A percentile compares a stretch with the other conserved stretches of the same genome.
These are phyloP conservation scores for Ophiocordyceps sinensis DNA, from an alignment of 2,329 filamentous ascomycete species.

Conservation along the genomic window DNA sequence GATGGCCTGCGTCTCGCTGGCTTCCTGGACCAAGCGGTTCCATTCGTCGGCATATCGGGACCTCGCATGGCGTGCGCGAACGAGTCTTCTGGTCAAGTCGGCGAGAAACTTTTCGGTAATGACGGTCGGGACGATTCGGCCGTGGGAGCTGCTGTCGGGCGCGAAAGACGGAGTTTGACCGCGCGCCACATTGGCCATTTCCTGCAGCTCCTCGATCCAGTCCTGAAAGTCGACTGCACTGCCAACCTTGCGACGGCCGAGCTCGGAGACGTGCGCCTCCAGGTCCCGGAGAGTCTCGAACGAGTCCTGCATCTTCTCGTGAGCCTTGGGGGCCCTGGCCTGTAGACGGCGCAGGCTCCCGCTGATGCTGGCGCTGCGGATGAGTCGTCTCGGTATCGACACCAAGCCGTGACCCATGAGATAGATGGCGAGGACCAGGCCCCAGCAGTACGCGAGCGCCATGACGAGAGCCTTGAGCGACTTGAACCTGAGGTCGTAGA, in stretches of 20 bases:
- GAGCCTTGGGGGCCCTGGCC: slow-evolving; percentile 60
- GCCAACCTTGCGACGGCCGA: slow-evolving; percentile 68
- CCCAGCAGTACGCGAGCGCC: slow-evolving; percentile 91
- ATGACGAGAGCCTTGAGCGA: slow-evolving; percentile 77
- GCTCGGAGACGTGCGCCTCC: slow-evolving; percentile 64
- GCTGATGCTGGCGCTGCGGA: slow-evolving; percentile 65
- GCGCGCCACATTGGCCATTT: slow-evolving; percentile 59
- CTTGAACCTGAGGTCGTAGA: slow-evolving; percentile 56
- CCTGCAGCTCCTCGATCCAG: slow-evolving; percentile 90
- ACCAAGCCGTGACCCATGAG: slow-evolving; percentile 96
- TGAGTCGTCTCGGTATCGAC: slow-evolving; percentile 68
- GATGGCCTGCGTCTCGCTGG: slow-evolving; percentile 63
- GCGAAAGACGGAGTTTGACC: slow-evolving; percentile 29
- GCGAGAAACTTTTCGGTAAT: slow-evolving; percentile 90
- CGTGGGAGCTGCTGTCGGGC: slow-evolving; percentile 26
- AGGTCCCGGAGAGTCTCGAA: slow-evolving; percentile 66
- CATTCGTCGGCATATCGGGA: slow-evolving; percentile 76
- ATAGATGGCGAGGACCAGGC: slow-evolving; percentile 81
- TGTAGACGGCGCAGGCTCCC: slow-evolving; percentile 63
- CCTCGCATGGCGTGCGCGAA: slow-evolving; percentile 69
- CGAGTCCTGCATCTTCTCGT: slow-evolving; percentile 81
- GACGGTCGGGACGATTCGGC: slow-evolving; percentile 52
- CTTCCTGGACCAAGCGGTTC: slow-evolving; percentile 62
- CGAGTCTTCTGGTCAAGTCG: slow-evolving; percentile 69
- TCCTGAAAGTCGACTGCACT: slow-evolving; percentile 65